Conservation (phyloP, 2,329 filamentous ascomycete species). For the Cladophialophora psammophila region DNA sequence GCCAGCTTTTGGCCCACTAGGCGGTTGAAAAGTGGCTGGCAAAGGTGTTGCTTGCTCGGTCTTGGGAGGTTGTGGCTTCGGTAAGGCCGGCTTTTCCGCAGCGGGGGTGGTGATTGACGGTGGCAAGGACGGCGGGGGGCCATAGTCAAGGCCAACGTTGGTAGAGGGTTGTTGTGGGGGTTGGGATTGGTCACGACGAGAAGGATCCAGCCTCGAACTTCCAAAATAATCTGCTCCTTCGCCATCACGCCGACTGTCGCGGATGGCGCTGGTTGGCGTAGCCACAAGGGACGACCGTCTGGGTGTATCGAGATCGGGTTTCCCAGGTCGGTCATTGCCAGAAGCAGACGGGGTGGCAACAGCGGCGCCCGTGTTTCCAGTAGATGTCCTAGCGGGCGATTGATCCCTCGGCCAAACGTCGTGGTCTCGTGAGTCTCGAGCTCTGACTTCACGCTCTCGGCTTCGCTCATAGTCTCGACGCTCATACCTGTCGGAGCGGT, state of each 20-base stretch:
- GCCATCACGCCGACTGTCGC: constrained; percentile 37
- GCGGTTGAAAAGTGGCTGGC: constrained; percentile 46
- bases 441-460: constrained; percentile 43
- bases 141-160: constrained; percentile 39
- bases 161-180: constrained; percentile 30
- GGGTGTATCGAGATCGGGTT: constrained; percentile 32
- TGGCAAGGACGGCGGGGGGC: constrained; percentile 39
- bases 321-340: constrained; percentile 27
- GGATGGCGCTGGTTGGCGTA: constrained; percentile 26
- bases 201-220: constrained; percentile 19
- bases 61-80: constrained; percentile 27
- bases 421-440: constrained; percentile 43
- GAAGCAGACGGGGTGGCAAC: constrained; percentile 28
- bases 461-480: constrained; percentile 48
- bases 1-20: constrained; percentile 55
- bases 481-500: constrained; percentile 39
- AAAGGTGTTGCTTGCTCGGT: constrained; percentile 17
- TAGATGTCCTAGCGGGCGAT: constrained; percentile 44
- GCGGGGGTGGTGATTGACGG: constrained; percentile 34
- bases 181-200: constrained; percentile 30
- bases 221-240: constrained; percentile 40
- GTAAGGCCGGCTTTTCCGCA: constrained; percentile 26
- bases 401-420: constrained; percentile 50
- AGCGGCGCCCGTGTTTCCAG: constrained; percentile 22
- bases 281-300: constrained; percentile 31